Conservation (phyloP, 148 eudicot genomes). For the Vaccinium vitisidaea region DNA sequence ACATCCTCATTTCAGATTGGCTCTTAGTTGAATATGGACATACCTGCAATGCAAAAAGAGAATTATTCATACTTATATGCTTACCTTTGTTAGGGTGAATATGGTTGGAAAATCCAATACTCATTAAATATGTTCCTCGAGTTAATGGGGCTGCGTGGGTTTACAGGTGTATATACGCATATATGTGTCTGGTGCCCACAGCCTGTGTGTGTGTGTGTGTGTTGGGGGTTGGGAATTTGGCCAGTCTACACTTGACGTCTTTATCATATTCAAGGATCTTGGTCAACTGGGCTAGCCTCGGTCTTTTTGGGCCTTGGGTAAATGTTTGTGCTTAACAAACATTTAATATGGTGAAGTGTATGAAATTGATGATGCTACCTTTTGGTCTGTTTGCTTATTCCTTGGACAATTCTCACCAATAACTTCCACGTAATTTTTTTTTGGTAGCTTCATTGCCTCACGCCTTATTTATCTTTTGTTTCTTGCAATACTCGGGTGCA, state of each 20-base stretch:
- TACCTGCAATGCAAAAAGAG: not conserved
- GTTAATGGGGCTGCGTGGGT: conserved; percentile 9
- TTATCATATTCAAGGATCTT: not conserved
- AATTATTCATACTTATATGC: not conserved
- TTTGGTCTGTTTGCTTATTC: not conserved
- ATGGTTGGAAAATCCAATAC: not conserved
- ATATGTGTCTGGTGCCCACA: not conserved
- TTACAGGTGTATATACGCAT: not conserved
- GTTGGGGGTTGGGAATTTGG: not conserved
- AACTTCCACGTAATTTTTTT: not conserved
- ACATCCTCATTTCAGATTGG: not conserved
- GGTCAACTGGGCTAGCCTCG: not conserved
- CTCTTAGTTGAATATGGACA: not conserved
- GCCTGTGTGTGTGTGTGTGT: not conserved
- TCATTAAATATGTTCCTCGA: not conserved
- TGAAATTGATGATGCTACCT: not conserved
- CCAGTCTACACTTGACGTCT: not conserved
- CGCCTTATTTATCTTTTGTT: conserved; percentile 5
- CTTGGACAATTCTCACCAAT: not conserved
- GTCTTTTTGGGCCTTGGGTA: not conserved
- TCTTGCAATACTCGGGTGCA: conserved; percentile 25
- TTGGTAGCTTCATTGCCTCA: not conserved
- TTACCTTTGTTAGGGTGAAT: not conserved
- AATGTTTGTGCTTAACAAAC: not conserved
- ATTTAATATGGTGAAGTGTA: not conserved